These are phyloP conservation scores for Hyphodiscus hymeniophilus DNA, from an alignment of 495 filamentous ascomycete species.

Conservation along the genomic window DNA sequence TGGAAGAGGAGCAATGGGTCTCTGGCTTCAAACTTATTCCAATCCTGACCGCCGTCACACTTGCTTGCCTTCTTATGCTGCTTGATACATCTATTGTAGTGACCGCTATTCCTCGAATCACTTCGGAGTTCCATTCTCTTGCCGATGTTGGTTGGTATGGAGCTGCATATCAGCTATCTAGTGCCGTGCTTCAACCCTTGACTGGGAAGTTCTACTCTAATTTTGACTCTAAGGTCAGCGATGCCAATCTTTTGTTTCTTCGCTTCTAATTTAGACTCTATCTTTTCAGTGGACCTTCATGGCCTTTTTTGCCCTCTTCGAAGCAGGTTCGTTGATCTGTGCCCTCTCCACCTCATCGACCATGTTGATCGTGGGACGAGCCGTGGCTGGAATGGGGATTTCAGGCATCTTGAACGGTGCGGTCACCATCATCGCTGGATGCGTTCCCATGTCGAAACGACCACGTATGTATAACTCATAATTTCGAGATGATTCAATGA, in stretches of 20 bases:
- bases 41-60: constrained; percentile 21
- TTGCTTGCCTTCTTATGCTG: constrained; percentile 38
- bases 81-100: constrained; percentile 41
- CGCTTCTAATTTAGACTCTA: background rate
- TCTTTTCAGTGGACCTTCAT: constrained; percentile 32
- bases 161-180: constrained; percentile 10
- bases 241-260: background rate
- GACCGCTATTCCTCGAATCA: constrained; percentile 35
- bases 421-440: constrained; percentile 40
- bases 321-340: constrained; percentile 45
- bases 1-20: background rate
- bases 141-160: no score
- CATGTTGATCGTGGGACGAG: constrained; percentile 45
- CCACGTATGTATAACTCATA: constrained; percentile 35
- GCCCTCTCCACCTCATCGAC: constrained; percentile 38
- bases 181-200: constrained; percentile 35
- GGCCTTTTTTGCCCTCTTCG: constrained; percentile 35
- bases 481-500: background rate
- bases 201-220: constrained; percentile 37
- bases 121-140: constrained; percentile 34
- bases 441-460: constrained; percentile 37
- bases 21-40: constrained; percentile 23
- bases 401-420: constrained; percentile 42
- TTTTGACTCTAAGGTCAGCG: constrained; percentile 31
- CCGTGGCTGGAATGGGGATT: constrained; percentile 42